phyloP scores from a whole-genome alignment of 176 grass and related monocot species.

The Triticum monococcum region DNA sequence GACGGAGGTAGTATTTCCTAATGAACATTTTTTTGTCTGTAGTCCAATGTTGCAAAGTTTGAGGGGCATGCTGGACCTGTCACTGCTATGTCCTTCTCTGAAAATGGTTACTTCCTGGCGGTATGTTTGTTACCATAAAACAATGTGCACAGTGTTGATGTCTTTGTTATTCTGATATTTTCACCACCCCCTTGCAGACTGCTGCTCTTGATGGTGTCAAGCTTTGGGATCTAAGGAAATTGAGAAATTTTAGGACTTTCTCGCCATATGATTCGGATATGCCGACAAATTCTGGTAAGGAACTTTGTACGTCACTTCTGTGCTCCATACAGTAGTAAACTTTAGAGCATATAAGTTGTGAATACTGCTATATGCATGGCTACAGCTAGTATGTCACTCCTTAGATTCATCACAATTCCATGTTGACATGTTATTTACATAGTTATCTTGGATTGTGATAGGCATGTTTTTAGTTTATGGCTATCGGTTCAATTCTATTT shows the following conservation, averaged over 20 bases:
- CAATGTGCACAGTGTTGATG: neutral
- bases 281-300: constrained; percentile 88
- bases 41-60: constrained; percentile 91
- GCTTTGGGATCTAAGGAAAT: constrained; percentile 99
- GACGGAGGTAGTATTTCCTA: constrained; percentile 6
- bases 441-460: neutral
- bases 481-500: constrained; percentile 1
- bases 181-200: constrained; percentile 49
- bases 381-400: neutral
- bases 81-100: constrained; percentile 95
- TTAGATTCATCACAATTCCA: neutral
- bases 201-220: constrained; percentile 96
- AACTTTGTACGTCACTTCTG: neutral
- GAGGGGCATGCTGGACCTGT: constrained; percentile 88
- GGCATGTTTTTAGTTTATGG: neutral
- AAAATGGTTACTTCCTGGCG: constrained; percentile 99
- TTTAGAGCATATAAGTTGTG: constrained; percentile 24
- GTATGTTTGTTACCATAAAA: constrained; percentile 45
- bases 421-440: neutral
- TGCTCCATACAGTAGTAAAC: neutral
- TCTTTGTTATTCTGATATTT: constrained; percentile 34
- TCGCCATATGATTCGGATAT: constrained; percentile 85
- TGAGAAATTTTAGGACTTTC: constrained; percentile 97
- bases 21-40: constrained; percentile 35
- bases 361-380: neutral